These are phyloP conservation scores for Boletales sp. DNA, from an alignment of 768 basidiomycete genomes.

Conservation along the genomic window DNA sequence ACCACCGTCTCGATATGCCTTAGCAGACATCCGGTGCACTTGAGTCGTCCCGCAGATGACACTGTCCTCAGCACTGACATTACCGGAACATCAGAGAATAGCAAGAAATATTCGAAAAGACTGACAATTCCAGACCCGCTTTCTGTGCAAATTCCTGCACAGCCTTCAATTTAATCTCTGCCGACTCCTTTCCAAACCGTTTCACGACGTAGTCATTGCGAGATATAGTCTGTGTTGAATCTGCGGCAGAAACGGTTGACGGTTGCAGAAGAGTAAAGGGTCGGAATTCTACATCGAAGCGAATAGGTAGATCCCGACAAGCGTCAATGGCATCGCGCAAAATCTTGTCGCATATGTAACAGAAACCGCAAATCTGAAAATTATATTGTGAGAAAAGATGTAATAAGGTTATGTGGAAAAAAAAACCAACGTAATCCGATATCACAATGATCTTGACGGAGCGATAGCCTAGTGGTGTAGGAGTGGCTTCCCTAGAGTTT, in stretches of 20 bases:
- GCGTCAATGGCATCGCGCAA: conserved; percentile 32
- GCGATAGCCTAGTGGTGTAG: conserved; percentile 12
- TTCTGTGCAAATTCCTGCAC: conserved; percentile 22
- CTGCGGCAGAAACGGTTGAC: background rate
- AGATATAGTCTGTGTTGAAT: conserved; percentile 1
- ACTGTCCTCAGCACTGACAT: conserved; percentile 34
- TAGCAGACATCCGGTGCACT: conserved; percentile 41
- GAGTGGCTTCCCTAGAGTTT: background rate
- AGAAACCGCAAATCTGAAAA: conserved; percentile 31
- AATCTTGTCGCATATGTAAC: conserved; percentile 35
- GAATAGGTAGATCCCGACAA: conserved; percentile 27
- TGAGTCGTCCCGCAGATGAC: conserved; percentile 35
- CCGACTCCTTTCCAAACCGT: conserved; percentile 25
- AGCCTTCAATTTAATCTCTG: conserved; percentile 22
- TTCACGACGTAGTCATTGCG: conserved; percentile 20
- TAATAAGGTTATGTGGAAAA: background rate
- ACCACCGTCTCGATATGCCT: conserved; percentile 39
- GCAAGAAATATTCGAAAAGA: background rate
- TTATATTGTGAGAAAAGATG: too few relatives aligned
- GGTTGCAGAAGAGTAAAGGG: conserved; percentile 22
- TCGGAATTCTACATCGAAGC: conserved; percentile 31
- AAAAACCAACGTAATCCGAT: conserved; percentile 28
- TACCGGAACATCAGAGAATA: background rate
- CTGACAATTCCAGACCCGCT: conserved; percentile 23
- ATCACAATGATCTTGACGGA: conserved; percentile 30